Evolutionary conservation across 306 rosid genomes (phyloP), one percentile per base, ranked within the genome.

Genomic region (Coriaria nepalensis): DNA sequence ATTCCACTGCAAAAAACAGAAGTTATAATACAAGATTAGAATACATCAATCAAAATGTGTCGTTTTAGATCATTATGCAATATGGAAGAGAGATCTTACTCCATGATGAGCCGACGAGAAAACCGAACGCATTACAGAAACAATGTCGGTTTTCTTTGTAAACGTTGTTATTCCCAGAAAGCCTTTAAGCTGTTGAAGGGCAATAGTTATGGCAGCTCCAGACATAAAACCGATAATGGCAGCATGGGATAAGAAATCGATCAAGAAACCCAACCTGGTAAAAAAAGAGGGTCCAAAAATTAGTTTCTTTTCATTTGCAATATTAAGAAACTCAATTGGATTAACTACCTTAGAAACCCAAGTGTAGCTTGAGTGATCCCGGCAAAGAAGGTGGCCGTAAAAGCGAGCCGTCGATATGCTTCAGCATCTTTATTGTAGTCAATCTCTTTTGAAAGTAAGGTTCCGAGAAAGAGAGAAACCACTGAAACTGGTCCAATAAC

Each of bases 151-250:
- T 40, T 90, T 68, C 56, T 68, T 77, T 37, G 97, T 90, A 69
- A 90, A 90, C 0, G 43, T 55, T 49, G 65, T 52, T 43, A 90
- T 90, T 49, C 95, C 97, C 35, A 90, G 92, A 60, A 90, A 90
- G 38, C 95, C 94, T 63, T 90, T 84, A 9, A 90, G 95, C 65
- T 90, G 98, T 62, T 90, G 98, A 46, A 90, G 98, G 61, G 95
- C 71, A 73, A 85, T 90, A 29, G 98, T 85, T 71, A 90, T 77
- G 40, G 98, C 98, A 68, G 98, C 98, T 60, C 98, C 97, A 35
- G 87, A 94, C 98, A 85, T 81, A 68, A 90, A 90, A 38, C 98
- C 94, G 5, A 85, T 95, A 62, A 85, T 69, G 63, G 98, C 98
- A 67, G 94, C 95, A 77, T 90, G 95, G 4, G 98, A 90, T 57